A percentile compares a stretch with the other conserved stretches of the same genome.
Evolutionary conservation across 257 asterid species (phyloP).

Genomic region (Thymus quinquecostatus): DNA sequence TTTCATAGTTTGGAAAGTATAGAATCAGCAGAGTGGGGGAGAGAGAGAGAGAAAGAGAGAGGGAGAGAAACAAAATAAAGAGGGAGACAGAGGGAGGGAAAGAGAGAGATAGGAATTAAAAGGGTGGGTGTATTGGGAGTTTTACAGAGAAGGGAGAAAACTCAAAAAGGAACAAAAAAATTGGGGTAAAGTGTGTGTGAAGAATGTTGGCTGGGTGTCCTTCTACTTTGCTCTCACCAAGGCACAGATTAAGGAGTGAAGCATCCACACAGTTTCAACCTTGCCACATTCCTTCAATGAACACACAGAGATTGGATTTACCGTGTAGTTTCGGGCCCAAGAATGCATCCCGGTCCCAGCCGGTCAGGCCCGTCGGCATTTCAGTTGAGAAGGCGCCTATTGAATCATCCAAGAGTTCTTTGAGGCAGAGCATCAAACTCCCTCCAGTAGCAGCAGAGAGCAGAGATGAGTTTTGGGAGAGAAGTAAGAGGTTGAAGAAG

Average conservation of each 20-base stretch:
- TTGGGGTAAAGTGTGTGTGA: slow-evolving; percentile 51
- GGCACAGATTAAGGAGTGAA: slow-evolving; percentile 94
- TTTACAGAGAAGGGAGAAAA: slow-evolving; percentile 32
- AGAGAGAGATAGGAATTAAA: background rate
- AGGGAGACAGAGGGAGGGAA: slow-evolving; percentile 28
- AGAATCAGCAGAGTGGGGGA: slow-evolving; percentile 31
- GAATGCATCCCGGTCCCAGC: slow-evolving; percentile 60
- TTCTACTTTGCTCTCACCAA: slow-evolving; percentile 87
- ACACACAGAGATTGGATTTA: slow-evolving; percentile 92
- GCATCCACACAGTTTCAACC: slow-evolving; percentile 79
- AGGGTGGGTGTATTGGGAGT: slow-evolving; percentile 45
- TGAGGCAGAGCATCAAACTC: slow-evolving; percentile 65
- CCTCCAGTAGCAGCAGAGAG: slow-evolving; percentile 66
- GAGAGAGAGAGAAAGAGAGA: slow-evolving; percentile 11
- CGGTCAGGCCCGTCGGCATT: slow-evolving; percentile 76
- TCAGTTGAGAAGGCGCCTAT: slow-evolving; percentile 65
- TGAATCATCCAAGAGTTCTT: slow-evolving; percentile 56
- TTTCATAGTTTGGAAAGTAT: slow-evolving; percentile 34
- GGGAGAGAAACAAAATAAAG: background rate
- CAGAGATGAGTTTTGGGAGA: slow-evolving; percentile 58
- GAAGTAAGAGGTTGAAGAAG: slow-evolving; percentile 56
- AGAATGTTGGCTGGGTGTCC: slow-evolving; percentile 99
- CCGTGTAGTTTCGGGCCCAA: slow-evolving; percentile 73
- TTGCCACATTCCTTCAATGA: slow-evolving; percentile 90
- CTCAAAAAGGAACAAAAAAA: slow-evolving; percentile 24